Conservation (phyloP, 192 early-diverging fungal genomes). For the Entomortierella chlamydospora region DNA sequence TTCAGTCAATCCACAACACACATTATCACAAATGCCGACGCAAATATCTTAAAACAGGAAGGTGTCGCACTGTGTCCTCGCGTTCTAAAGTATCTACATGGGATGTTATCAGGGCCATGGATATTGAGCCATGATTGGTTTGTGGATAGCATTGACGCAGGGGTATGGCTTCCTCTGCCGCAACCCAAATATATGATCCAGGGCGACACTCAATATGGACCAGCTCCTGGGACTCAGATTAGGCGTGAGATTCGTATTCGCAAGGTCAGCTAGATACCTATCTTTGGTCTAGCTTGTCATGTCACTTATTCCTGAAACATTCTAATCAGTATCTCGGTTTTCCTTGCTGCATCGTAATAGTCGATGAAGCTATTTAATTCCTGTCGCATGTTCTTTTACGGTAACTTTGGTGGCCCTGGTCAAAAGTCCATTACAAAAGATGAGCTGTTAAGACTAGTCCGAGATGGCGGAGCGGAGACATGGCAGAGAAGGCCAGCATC, state of each 20-base stretch:
- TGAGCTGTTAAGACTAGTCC: slow-evolving; percentile 20
- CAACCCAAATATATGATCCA: slow-evolving; percentile 15
- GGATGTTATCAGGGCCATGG: slow-evolving; percentile 16
- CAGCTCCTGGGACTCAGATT: slow-evolving; percentile 12
- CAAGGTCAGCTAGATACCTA: background rate
- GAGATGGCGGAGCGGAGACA: slow-evolving; percentile 16
- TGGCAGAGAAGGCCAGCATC: slow-evolving; percentile 9
- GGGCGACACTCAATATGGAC: slow-evolving; percentile 30
- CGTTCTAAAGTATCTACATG: slow-evolving; percentile 25
- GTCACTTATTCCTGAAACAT: background rate
- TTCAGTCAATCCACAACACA: slow-evolving; percentile 24
- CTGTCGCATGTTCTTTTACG: slow-evolving; percentile 42
- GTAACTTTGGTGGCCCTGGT: slow-evolving; percentile 4
- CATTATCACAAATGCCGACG: slow-evolving; percentile 20
- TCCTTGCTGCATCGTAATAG: background rate
- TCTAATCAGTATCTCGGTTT: background rate
- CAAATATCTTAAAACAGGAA: background rate
- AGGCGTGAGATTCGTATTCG: slow-evolving; percentile 9
- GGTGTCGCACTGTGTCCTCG: slow-evolving; percentile 13
- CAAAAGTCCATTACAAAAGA: slow-evolving; percentile 21
- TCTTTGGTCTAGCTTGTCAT: background rate
- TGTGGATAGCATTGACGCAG: slow-evolving; percentile 11
- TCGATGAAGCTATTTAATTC: slow-evolving; percentile 20
- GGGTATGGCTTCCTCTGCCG: slow-evolving; percentile 11
- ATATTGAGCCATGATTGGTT: slow-evolving; percentile 28